A percentile compares a stretch with the other conserved stretches of the same genome.
These are phyloP conservation scores for Rhodotorula sp. DNA, from an alignment of 1,284 basidiomycete species.

Conservation along the genomic window DNA sequence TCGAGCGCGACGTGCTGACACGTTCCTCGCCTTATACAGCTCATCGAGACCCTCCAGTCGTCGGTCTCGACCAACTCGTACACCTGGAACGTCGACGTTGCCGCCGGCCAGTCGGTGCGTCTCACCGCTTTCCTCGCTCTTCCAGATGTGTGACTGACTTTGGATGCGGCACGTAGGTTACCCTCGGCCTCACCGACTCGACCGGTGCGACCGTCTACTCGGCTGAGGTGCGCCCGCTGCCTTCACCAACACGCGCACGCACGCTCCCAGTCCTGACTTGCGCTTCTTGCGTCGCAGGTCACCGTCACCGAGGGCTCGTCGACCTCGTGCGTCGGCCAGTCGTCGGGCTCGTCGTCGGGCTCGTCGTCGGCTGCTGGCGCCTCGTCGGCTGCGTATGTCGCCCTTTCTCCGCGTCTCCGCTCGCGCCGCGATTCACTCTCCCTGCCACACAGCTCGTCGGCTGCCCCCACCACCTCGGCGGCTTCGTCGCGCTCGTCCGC, in stretches of 20 bases:
- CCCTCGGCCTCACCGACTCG: conserved; percentile 48
- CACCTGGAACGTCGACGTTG: conserved; percentile 47
- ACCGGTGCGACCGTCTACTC: conserved; percentile 37
- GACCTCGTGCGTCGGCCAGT: conserved; percentile 23
- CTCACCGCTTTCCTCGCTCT: neutral
- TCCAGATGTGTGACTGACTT: too few relatives aligned
- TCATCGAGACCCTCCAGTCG: conserved; percentile 29
- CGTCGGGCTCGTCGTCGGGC: too few relatives aligned
- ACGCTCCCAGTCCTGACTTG: neutral
- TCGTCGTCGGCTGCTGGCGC: conserved; percentile 1
- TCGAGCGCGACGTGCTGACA: neutral
- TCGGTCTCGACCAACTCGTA: conserved; percentile 13
- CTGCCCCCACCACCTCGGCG: neutral
- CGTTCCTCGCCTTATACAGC: neutral
- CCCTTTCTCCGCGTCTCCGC: neutral
- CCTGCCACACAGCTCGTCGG: neutral
- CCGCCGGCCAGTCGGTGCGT: conserved; percentile 46
- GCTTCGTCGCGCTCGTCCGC: conserved; percentile 2
- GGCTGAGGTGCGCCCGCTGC: neutral
- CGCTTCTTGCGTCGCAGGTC: conserved; percentile 1
- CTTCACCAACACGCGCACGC: too few relatives aligned
- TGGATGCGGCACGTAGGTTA: conserved; percentile 27
- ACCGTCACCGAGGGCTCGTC: conserved; percentile 25
- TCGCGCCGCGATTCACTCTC: neutral
- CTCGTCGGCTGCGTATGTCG: neutral